A percentile compares a stretch with the other conserved stretches of the same genome.
Evolutionary conservation across 345 rosid species (phyloP).

Genomic region (Ceriops tagal): DNA sequence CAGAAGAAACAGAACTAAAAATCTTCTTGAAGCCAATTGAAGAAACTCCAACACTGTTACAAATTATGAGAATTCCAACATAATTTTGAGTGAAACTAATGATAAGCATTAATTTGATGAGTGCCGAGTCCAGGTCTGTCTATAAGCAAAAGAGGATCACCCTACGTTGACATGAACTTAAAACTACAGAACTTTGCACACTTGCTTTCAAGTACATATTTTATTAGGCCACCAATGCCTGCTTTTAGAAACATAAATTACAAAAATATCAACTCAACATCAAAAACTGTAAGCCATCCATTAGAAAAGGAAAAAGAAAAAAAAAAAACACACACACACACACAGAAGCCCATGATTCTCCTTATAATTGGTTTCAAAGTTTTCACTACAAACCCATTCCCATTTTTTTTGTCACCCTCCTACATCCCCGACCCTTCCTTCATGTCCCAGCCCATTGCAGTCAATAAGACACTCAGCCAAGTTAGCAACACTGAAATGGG

Average conservation of each 20-base stretch:
- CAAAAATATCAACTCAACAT: too few species aligned
- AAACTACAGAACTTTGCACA: too few species aligned
- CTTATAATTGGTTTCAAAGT: too few species aligned
- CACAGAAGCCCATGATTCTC: too few species aligned
- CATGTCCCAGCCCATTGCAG: neutral
- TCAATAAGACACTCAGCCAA: neutral
- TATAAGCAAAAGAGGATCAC: too few species aligned
- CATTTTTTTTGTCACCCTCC: neutral
- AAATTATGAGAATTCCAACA: neutral
- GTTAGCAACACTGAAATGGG: neutral
- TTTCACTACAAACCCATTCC: too few species aligned
- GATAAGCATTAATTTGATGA: neutral
- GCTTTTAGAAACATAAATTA: too few species aligned
- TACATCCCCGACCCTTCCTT: neutral
- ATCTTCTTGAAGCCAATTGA: neutral
- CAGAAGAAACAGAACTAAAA: neutral
- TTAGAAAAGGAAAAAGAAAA: too few species aligned
- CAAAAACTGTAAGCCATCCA: too few species aligned
- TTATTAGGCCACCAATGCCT: too few species aligned
- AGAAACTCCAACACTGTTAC: neutral
- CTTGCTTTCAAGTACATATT: neutral
- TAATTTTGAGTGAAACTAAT: neutral
- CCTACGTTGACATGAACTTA: too few species aligned
- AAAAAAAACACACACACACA: too few species aligned
- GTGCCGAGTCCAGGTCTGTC: neutral